These are phyloP conservation scores for Mycena latifolia DNA, from an alignment of 768 basidiomycete genomes.

Conservation along the genomic window DNA sequence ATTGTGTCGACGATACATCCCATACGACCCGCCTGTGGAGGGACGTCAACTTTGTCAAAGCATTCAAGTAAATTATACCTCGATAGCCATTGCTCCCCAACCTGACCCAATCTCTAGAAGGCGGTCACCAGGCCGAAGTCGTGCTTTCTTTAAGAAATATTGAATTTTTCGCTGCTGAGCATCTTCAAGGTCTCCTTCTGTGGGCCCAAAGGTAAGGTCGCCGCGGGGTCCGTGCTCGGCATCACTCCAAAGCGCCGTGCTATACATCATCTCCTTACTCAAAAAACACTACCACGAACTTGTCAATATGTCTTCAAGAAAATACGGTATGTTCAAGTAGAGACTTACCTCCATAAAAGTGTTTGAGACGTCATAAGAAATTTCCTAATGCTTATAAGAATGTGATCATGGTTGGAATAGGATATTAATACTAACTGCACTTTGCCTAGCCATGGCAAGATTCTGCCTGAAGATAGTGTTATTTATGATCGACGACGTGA, in stretches of 20 bases:
- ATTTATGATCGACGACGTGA: slow-evolving; percentile 72
- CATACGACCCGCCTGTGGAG: slow-evolving; percentile 70
- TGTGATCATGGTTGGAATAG: no score
- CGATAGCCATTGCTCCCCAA: slow-evolving; percentile 94
- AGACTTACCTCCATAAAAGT: no score
- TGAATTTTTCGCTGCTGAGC: slow-evolving; percentile 89
- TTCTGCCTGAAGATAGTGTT: slow-evolving; percentile 84
- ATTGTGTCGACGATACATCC: slow-evolving; percentile 92
- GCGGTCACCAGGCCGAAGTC: slow-evolving; percentile 82
- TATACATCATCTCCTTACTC: slow-evolving; percentile 95
- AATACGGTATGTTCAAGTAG: no score
- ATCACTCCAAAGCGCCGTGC: slow-evolving; percentile 87
- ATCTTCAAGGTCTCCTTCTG: slow-evolving; percentile 77
- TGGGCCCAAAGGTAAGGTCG: slow-evolving; percentile 68
- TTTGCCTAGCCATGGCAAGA: slow-evolving; percentile 77
- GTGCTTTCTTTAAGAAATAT: slow-evolving; percentile 82
- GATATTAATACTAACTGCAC: slow-evolving; percentile 95
- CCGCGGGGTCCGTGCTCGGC: slow-evolving; percentile 84
- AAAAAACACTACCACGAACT: slow-evolving; percentile 84
- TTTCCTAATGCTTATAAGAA: slow-evolving; percentile 88
- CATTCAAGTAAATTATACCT: no score
- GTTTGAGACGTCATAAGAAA: no score
- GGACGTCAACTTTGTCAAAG: no score
- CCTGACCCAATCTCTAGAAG: slow-evolving; percentile 93
- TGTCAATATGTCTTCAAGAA: slow-evolving; percentile 15